phyloP scores from a whole-genome alignment of 164 flowering plant species.

The Piper betle region DNA sequence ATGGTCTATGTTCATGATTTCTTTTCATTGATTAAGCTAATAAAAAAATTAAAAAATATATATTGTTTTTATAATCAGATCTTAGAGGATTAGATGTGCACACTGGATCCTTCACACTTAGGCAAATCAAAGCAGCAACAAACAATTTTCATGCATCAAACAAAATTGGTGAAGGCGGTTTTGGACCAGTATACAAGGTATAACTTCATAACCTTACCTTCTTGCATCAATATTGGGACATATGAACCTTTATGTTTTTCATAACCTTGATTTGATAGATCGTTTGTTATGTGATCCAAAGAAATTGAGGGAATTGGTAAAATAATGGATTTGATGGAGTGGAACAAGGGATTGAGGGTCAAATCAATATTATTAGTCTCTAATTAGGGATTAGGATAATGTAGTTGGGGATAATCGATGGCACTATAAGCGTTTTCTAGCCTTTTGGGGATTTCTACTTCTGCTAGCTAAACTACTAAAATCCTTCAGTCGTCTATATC shows the following conservation, averaged over 20 bases:
- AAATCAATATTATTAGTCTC: too few relatives aligned
- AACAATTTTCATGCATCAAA: conserved; percentile 27
- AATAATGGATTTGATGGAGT: too few relatives aligned
- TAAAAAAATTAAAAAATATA: background rate
- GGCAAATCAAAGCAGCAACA: conserved; percentile 41
- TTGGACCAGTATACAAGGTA: background rate
- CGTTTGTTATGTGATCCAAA: too few relatives aligned
- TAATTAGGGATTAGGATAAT: too few relatives aligned
- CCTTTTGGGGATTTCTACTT: too few relatives aligned
- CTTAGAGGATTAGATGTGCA: conserved; percentile 1
- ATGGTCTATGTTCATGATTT: background rate
- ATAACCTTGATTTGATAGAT: background rate
- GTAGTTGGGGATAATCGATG: too few relatives aligned
- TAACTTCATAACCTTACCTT: background rate
- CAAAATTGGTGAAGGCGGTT: conserved; percentile 58
- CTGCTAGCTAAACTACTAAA: too few relatives aligned
- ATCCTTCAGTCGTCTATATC: too few relatives aligned
- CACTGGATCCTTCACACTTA: conserved; percentile 7
- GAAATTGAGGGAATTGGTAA: too few relatives aligned
- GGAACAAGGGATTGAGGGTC: too few relatives aligned
- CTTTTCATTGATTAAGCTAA: too few relatives aligned
- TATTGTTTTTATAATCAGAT: background rate
- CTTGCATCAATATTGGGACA: background rate
- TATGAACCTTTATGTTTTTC: background rate
- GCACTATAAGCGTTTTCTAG: too few relatives aligned